Conservation (phyloP, 169 alveolate species). For the Plasmodium cynomolgi region DNA sequence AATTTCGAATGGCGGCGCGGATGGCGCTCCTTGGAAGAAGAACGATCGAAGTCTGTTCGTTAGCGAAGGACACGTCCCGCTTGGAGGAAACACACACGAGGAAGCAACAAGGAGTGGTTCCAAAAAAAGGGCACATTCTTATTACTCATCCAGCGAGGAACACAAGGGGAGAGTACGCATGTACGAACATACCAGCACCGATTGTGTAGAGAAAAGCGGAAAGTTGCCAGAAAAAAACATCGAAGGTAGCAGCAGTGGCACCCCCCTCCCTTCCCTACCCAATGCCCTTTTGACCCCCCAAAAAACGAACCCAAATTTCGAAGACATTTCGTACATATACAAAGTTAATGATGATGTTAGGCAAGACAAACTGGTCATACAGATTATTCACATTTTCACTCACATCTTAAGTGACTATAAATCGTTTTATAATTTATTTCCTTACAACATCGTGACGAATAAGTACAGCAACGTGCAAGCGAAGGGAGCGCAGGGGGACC, state of each 20-base stretch:
- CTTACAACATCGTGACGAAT: slow-evolving; percentile 80
- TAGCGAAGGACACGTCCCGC: background rate
- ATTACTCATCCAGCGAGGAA: background rate
- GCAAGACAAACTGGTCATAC: slow-evolving; percentile 88
- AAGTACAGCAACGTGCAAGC: slow-evolving; percentile 60
- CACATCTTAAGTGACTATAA: slow-evolving; percentile 84
- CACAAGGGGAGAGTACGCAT: background rate
- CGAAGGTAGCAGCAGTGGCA: background rate
- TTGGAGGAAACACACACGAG: background rate
- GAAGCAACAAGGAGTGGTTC: background rate
- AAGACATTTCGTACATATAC: slow-evolving; percentile 80
- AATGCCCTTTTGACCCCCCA: background rate
- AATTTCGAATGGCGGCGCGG: background rate
- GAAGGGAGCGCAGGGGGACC: slow-evolving; percentile 34
- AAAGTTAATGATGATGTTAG: slow-evolving; percentile 91
- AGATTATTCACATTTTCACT: slow-evolving; percentile 81
- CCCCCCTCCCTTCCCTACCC: background rate
- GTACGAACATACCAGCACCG: background rate
- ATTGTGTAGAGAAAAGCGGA: background rate
- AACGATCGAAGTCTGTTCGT: background rate
- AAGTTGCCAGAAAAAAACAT: background rate
- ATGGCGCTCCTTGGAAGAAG: background rate
- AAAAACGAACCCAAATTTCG: background rate
- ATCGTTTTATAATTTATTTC: slow-evolving; percentile 82
- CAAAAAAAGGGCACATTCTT: background rate